Conservation (phyloP, 139 green algal genomes). For the Micractinium conductrix region DNA sequence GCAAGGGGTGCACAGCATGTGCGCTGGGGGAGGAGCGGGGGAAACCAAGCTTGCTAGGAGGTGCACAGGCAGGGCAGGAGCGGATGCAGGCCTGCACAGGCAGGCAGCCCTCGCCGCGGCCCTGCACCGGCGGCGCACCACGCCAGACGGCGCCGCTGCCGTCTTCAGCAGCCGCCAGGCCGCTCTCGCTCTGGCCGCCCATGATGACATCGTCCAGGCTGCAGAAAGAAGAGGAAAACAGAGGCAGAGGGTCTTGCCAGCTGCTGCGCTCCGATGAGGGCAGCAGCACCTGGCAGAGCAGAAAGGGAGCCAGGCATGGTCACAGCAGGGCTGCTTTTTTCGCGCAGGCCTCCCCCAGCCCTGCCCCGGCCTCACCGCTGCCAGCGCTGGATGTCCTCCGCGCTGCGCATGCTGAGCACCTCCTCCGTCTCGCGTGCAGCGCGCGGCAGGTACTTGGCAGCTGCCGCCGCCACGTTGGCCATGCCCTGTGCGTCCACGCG, state of each 20-base stretch:
- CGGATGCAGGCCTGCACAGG: background rate
- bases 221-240: background rate
- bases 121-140: conserved; percentile 45
- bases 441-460: conserved; percentile 30
- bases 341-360: background rate
- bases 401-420: conserved; percentile 67
- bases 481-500: conserved; percentile 75
- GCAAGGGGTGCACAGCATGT: background rate
- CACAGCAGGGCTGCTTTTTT: background rate
- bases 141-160: conserved; percentile 70
- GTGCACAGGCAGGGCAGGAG: background rate
- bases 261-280: too few relatives aligned
- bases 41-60: background rate
- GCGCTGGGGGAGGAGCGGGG: too few relatives aligned
- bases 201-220: conserved; percentile 57
- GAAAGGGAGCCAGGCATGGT: background rate
- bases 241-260: too few relatives aligned
- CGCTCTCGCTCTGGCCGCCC: conserved; percentile 66
- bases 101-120: too few relatives aligned
- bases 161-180: conserved; percentile 50
- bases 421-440: background rate
- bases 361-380: conserved; percentile 8
- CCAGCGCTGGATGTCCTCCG: conserved; percentile 63
- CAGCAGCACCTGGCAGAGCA: too few relatives aligned
- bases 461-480: conserved; percentile 49